A percentile compares a stretch with the other conserved stretches of the same genome.
These are phyloP conservation scores for Pseudisothecium myosuroides DNA, from an alignment of 225 moss, liverwort and hornwort genomes.

Conservation along the genomic window DNA sequence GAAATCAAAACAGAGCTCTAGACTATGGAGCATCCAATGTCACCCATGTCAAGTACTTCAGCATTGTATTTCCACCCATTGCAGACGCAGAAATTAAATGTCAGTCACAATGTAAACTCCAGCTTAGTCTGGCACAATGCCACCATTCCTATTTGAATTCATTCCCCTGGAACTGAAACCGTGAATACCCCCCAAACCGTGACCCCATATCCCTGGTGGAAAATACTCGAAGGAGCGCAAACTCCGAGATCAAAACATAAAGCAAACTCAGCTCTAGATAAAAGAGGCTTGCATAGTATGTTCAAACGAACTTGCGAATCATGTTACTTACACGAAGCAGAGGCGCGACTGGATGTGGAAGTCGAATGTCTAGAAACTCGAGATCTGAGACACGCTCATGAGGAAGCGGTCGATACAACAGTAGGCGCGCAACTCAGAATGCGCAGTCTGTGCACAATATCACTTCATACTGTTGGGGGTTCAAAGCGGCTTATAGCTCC, in stretches of 20 bases:
- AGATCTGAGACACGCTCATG: background rate
- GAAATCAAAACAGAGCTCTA: background rate
- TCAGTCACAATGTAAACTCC: background rate
- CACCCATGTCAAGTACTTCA: background rate
- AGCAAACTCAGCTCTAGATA: background rate
- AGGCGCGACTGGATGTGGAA: background rate
- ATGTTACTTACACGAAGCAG: slow-evolving; percentile 1
- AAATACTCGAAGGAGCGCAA: background rate
- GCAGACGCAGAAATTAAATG: background rate
- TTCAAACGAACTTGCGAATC: background rate
- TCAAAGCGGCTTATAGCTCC: background rate
- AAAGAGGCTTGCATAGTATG: no score
- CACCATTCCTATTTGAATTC: background rate
- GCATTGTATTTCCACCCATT: background rate
- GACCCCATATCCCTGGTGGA: background rate
- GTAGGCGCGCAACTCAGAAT: background rate
- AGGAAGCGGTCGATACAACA: background rate
- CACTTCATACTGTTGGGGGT: background rate
- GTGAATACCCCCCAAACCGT: no score
- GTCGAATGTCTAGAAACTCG: background rate
- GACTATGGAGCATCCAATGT: background rate
- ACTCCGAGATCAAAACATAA: background rate
- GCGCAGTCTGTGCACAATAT: no score
- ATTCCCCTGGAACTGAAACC: background rate
- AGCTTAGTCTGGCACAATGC: no score